Conservation (phyloP, 139 green algal genomes). For the Volvox africanus region DNA sequence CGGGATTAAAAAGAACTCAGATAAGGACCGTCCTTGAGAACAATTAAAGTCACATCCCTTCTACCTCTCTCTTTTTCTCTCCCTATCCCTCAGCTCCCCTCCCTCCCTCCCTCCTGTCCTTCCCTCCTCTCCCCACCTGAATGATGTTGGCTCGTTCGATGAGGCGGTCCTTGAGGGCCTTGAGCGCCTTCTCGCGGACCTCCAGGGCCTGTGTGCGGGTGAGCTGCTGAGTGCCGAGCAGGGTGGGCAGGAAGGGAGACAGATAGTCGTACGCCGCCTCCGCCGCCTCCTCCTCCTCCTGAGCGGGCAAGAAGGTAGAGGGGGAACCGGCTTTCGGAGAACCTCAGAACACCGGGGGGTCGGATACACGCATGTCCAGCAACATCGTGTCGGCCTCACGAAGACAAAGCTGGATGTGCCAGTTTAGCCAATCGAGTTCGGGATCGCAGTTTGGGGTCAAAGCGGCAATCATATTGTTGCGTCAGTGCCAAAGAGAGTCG, state of each 20-base stretch:
- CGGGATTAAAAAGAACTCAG: neutral
- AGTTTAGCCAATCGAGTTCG: too few species aligned
- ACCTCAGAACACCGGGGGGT: neutral
- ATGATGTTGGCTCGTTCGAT: constrained; percentile 92
- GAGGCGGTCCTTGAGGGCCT: constrained; percentile 88
- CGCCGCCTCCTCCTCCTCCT: constrained; percentile 73
- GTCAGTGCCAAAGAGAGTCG: too few species aligned
- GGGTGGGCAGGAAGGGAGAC: constrained; percentile 83
- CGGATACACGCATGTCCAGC: too few species aligned
- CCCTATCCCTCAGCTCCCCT: neutral
- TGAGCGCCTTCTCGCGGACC: constrained; percentile 82
- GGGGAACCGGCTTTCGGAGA: neutral
- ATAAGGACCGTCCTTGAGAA: neutral
- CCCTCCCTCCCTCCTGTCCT: neutral
- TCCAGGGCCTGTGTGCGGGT: constrained; percentile 72
- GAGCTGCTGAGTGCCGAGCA: constrained; percentile 66
- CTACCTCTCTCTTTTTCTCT: neutral
- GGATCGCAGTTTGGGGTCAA: too few species aligned
- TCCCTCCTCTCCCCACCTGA: constrained; percentile 56
- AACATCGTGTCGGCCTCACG: too few species aligned
- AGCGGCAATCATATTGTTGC: too few species aligned
- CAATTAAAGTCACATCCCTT: neutral
- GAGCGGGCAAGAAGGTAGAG: neutral
- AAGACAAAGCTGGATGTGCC: too few species aligned
- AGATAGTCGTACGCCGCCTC: constrained; percentile 82